phyloP scores from a whole-genome alignment of 495 filamentous ascomycete genomes.

The Viridothelium virens region DNA sequence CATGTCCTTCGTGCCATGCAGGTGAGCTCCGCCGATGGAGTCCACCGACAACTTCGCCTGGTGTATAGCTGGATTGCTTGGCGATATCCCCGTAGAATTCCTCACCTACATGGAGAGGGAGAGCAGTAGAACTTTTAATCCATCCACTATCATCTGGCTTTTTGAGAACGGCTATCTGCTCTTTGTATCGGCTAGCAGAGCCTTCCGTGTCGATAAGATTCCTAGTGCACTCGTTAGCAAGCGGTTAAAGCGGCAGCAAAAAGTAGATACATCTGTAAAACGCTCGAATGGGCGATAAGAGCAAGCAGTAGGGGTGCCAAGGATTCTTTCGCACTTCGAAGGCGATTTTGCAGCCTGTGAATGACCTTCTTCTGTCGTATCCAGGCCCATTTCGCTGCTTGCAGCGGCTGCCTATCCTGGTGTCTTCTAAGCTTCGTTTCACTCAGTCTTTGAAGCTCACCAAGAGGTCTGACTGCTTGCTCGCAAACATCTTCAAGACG shows the following conservation, averaged over 20 bases:
- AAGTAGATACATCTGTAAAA: not conserved
- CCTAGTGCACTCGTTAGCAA: not conserved
- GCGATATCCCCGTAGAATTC: not conserved
- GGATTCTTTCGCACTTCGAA: not conserved
- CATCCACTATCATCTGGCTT: not conserved
- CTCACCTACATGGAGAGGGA: not conserved
- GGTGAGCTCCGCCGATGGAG: not conserved
- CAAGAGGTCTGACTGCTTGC: not conserved
- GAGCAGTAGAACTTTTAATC: not conserved
- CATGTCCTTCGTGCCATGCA: not conserved
- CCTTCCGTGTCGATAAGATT: not conserved
- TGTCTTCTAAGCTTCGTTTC: not conserved
- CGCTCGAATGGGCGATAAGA: not conserved
- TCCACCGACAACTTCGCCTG: not conserved
- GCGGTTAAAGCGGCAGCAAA: not conserved
- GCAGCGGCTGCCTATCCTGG: not conserved
- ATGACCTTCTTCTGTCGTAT: not conserved
- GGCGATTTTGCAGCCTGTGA: not conserved
- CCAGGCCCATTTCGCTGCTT: not conserved
- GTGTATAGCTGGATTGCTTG: not conserved
- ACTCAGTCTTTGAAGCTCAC: not conserved
- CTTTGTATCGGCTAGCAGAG: not conserved
- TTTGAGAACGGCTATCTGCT: not conserved
- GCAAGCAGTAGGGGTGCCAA: not conserved
- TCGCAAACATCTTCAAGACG: not conserved